Evolutionary conservation across 257 asterid species (phyloP), one percentile per base, ranked within the genome.

Genomic region (Capsicum pubescens): DNA sequence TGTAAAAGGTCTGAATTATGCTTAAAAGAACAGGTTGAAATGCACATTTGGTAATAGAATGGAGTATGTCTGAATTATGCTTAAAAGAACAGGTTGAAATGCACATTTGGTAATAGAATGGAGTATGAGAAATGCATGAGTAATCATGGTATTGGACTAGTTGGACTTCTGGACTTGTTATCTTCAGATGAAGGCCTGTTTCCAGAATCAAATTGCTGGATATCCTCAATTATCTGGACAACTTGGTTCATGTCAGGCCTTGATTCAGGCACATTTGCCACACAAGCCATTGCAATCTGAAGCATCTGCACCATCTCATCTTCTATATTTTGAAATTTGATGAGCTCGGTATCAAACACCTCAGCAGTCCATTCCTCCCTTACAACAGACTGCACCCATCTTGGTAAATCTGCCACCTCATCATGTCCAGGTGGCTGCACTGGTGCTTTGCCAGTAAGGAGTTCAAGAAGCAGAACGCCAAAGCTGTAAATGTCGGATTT

Each of bases 341-440:
- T 83, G 80, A 93, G 88, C 63, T 88, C 89, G 50, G 89, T 83
- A 48, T 93, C 97, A 54, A 93, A 93, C 54, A 93, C 93, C 92
- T 92, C 97, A 8, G 97, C 93, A 39, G 97, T 93, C 95, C 97
- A 93, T 82, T 93, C 94, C 88, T 92, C 95, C 87, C 92, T 87
- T 69, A 92, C 94, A 21, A 93, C 91, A 17, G 95, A 93, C 56
- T 92, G 95, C 57, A 93, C 95, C 97, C 97, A 93, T 26, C 87
- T 64, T 2, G 97, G 95, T 52, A 92, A 86, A 85, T 93, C 97
- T 4, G 86, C 86, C 44, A 69, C 91, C 81, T 91, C 93, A 5
- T 90, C 94, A 9, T 89, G 90, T 55, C 94, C 94, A 9, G 82
- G 46, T 32, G 91, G 67, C 86, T 88, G 91, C 64, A 85, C 84